These are phyloP conservation scores for Colletotrichum sp. DNA, from an alignment of 2,329 filamentous ascomycete genomes.

Conservation along the genomic window DNA sequence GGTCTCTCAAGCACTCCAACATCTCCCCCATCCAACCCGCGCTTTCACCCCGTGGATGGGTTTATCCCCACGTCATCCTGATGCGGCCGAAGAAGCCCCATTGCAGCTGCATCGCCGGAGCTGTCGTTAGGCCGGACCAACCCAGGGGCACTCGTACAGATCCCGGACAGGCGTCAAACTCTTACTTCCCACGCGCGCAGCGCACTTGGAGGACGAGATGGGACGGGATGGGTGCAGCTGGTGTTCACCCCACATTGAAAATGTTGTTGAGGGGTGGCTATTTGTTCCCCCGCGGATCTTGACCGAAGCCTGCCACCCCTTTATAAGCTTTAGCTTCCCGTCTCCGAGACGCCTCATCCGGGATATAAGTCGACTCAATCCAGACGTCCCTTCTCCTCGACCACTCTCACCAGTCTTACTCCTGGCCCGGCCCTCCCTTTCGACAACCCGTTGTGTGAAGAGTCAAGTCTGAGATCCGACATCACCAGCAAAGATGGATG, in stretches of 20 bases:
- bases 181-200: constrained; percentile 3
- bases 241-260: constrained; percentile 12
- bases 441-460: background rate
- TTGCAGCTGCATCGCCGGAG: background rate
- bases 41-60: background rate
- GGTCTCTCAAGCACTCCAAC: background rate
- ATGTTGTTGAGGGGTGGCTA: constrained; percentile 11
- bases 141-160: background rate
- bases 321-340: constrained; percentile 4
- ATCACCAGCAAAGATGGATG: constrained; percentile 7
- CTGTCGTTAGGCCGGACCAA: background rate
- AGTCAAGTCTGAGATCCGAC: constrained; percentile 4
- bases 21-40: background rate
- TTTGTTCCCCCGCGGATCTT: constrained; percentile 15
- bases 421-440: background rate
- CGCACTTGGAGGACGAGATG: background rate
- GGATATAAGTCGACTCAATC: background rate
- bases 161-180: background rate
- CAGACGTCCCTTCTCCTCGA: background rate
- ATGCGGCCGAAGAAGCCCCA: constrained; percentile 18
- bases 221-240: background rate
- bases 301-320: constrained; percentile 2
- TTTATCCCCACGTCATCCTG: constrained; percentile 14
- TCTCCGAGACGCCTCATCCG: background rate
- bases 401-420: background rate